These are phyloP conservation scores for Lyophyllum semitale DNA, from an alignment of 768 basidiomycete genomes.

Conservation along the genomic window DNA sequence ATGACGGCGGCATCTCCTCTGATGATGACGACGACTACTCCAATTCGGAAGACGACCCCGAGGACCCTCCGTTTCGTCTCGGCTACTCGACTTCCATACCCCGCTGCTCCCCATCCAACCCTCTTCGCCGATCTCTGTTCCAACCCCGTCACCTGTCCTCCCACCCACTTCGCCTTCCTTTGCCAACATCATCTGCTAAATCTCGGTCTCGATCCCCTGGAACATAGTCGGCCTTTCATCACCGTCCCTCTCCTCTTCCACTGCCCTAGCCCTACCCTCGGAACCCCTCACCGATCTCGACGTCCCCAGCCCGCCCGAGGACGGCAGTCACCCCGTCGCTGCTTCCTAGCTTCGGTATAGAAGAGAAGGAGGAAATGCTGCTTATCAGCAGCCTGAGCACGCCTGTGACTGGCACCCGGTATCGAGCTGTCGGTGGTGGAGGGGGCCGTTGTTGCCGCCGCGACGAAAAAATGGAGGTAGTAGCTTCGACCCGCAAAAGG, in stretches of 20 bases:
- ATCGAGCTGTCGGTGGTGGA: no score
- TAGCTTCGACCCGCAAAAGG: slow-evolving; percentile 70
- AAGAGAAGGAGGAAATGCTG: no score
- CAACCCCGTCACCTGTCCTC: no score
- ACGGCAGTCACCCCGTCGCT: not conserved
- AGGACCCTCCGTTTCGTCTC: no score
- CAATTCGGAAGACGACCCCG: slow-evolving; percentile 10
- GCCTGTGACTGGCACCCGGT: no score
- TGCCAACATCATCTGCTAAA: not conserved
- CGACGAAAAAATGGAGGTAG: slow-evolving; percentile 25
- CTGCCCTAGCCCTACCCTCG: no score
- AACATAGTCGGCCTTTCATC: not conserved
- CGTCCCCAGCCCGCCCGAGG: no score
- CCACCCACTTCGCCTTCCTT: slow-evolving; percentile 5
- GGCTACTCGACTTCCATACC: not conserved
- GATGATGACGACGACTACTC: slow-evolving; percentile 34
- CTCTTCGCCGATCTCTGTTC: not conserved
- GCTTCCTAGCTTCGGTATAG: no score
- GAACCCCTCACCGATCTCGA: no score
- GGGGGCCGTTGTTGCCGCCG: slow-evolving; percentile 8
- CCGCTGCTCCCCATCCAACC: not conserved
- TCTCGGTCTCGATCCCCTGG: not conserved
- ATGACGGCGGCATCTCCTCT: slow-evolving; percentile 75
- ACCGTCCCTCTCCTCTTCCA: not conserved
- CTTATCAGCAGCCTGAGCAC: no score